A percentile compares a stretch with the other conserved stretches of the same genome.
Conservation (phyloP, 78 protist genomes). For the Dictyostelium purpureum region DNA sequence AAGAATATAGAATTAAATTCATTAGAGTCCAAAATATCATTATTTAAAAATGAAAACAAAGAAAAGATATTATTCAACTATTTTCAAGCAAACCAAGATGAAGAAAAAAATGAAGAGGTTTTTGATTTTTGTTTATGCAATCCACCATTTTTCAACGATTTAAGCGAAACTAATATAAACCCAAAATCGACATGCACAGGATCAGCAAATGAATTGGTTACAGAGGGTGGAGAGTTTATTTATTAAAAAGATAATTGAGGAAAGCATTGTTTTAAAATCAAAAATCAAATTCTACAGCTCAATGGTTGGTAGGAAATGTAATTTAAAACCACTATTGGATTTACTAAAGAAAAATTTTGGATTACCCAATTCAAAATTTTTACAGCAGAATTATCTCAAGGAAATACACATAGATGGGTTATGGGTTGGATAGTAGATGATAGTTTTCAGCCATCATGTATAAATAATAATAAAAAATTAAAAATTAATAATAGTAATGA, state of each 20-base stretch:
- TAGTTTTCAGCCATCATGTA: too few species aligned
- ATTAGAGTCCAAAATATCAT: neutral
- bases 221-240: constrained; percentile 58
- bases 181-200: constrained; percentile 42
- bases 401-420: constrained; percentile 69
- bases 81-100: too few species aligned
- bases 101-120: neutral
- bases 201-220: constrained; percentile 6
- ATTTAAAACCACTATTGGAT: neutral
- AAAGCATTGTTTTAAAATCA: neutral
- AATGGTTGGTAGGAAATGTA: constrained; percentile 48
- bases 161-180: neutral
- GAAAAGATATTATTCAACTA: neutral
- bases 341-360: neutral
- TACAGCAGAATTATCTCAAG: constrained; percentile 63
- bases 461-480: neutral
- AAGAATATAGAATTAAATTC: constrained; percentile 30
- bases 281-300: constrained; percentile 15
- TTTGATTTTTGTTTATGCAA: constrained; percentile 55
- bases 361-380: neutral
- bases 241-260: constrained; percentile 19
- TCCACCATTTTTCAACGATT: constrained; percentile 41
- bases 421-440: constrained; percentile 29
- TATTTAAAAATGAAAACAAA: constrained; percentile 14
- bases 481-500: neutral